Percentiles rank a stretch among this genome's conserved stretches.
Evolutionary conservation across 148 eudicot genomes (phyloP).

Genomic region (Spergularia bocconei): DNA sequence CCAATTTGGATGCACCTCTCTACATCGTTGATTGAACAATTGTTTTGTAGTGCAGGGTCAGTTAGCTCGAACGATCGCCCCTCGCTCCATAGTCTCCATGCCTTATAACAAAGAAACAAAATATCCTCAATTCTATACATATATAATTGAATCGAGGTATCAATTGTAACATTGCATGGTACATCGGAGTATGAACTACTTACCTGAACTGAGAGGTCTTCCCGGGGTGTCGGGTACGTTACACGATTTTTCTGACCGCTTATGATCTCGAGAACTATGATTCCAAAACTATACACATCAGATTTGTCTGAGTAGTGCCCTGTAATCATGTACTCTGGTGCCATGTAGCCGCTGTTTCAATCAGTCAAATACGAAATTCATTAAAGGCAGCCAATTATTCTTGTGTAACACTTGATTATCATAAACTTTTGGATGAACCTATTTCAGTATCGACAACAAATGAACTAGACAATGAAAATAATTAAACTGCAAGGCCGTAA

Average conservation of each 20-base stretch:
- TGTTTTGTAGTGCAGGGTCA: constrained; percentile 1
- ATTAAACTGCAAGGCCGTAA: too few relatives aligned
- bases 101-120: constrained; percentile 6
- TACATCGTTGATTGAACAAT: background rate
- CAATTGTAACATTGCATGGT: background rate
- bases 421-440: too few relatives aligned
- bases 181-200: too few relatives aligned
- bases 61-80: constrained; percentile 8
- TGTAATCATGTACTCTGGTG: constrained; percentile 27
- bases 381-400: too few relatives aligned
- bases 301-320: constrained; percentile 44
- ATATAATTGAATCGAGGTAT: background rate
- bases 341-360: constrained; percentile 25
- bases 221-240: background rate
- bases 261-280: constrained; percentile 24
- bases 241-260: constrained; percentile 21
- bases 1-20: constrained; percentile 24
- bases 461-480: too few relatives aligned
- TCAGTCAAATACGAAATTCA: too few relatives aligned
- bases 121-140: too few relatives aligned
- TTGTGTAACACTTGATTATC: too few relatives aligned
- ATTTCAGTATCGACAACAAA: too few relatives aligned
- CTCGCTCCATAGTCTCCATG: constrained; percentile 25
- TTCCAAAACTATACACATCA: constrained; percentile 48
- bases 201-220: constrained; percentile 12